phyloP scores from a whole-genome alignment of 2,329 filamentous ascomycete genomes.

The Emergomyces africanus region DNA sequence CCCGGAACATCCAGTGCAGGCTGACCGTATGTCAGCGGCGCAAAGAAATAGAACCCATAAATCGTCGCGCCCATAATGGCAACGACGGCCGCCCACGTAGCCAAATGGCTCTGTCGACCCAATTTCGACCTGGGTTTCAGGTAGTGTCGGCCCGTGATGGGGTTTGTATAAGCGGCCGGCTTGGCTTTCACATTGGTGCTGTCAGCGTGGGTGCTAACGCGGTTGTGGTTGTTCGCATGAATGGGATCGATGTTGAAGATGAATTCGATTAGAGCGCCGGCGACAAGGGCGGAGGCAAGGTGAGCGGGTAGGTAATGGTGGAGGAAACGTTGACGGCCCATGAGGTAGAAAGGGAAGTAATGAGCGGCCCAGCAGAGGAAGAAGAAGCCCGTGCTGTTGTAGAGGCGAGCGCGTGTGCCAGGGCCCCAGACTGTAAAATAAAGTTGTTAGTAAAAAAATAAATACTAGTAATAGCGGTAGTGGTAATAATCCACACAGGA shows the following conservation, averaged over 20 bases:
- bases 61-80: constrained; percentile 57
- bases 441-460: constrained; percentile 12
- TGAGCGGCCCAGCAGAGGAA: constrained; percentile 97
- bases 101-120: constrained; percentile 61
- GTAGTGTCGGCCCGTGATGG: constrained; percentile 41
- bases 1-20: constrained; percentile 70
- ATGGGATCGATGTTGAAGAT: constrained; percentile 81
- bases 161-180: constrained; percentile 29
- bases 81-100: constrained; percentile 63
- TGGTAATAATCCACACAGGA: background rate
- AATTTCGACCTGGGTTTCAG: constrained; percentile 72
- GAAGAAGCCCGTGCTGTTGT: constrained; percentile 98
- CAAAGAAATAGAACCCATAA: constrained; percentile 82
- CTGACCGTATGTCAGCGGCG: constrained; percentile 89
- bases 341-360: constrained; percentile 94
- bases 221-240: constrained; percentile 41
- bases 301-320: constrained; percentile 97
- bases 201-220: too few relatives aligned
- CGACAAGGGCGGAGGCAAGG: constrained; percentile 77
- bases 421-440: constrained; percentile 27
- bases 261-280: constrained; percentile 86
- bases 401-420: constrained; percentile 85
- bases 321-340: constrained; percentile 95
- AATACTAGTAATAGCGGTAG: too few relatives aligned
- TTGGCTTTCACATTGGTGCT: constrained; percentile 23